These are phyloP conservation scores for Globisporangium emineosum DNA, from an alignment of 352 stramenopile genomes.

Conservation along the genomic window DNA sequence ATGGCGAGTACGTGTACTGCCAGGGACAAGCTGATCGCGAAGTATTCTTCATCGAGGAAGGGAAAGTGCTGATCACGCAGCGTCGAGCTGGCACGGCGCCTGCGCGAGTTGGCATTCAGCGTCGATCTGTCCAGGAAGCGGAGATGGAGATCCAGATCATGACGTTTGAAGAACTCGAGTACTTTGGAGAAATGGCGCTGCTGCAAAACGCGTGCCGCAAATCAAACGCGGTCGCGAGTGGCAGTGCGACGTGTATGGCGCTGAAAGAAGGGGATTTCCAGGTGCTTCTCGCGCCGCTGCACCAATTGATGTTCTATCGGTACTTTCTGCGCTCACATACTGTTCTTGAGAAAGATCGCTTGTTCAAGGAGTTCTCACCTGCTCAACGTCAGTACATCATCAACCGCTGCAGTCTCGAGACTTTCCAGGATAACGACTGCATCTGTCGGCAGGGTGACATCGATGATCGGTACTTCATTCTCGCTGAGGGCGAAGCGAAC, in stretches of 20 bases:
- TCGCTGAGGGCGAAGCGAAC: constrained; percentile 57
- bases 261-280: constrained; percentile 38
- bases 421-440: constrained; percentile 37
- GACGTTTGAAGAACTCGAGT: constrained; percentile 47
- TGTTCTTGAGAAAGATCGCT: constrained; percentile 56
- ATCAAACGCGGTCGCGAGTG: constrained; percentile 51
- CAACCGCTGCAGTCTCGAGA: constrained; percentile 42
- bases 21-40: constrained; percentile 58
- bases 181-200: constrained; percentile 67
- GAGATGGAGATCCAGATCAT: constrained; percentile 58
- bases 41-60: constrained; percentile 70
- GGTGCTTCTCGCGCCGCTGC: constrained; percentile 42
- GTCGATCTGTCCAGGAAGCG: constrained; percentile 40
- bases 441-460: constrained; percentile 61
- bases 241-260: constrained; percentile 46
- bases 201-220: constrained; percentile 31
- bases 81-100: constrained; percentile 18
- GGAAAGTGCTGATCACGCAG: constrained; percentile 67
- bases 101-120: constrained; percentile 18
- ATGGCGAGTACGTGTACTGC: constrained; percentile 64
- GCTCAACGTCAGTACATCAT: constrained; percentile 44
- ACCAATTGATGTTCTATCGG: constrained; percentile 58
- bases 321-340: constrained; percentile 46
- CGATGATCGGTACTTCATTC: constrained; percentile 65
- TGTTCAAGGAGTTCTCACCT: constrained; percentile 54